Base-by-base conservation (phyloP, 2,329 filamentous ascomycete genomes). In the Aureobasidium sp. region DNA sequence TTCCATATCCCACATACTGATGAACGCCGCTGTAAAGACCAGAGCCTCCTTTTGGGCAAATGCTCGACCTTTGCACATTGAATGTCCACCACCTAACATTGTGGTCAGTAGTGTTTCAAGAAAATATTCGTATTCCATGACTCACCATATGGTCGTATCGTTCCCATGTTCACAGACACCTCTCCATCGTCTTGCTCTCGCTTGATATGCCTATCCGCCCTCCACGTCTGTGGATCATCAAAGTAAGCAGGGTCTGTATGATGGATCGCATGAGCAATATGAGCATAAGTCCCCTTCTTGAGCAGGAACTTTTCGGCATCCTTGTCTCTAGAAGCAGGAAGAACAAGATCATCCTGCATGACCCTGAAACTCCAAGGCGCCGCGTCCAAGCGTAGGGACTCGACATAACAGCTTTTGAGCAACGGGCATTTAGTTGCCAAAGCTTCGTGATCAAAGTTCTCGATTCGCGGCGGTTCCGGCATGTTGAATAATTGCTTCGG, bases 1-100 rank as follows among this genome's bases (percentile, higher is more conserved):
- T 60, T 80, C 73, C 62, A 86, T 78, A 47, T 85, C 80, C 82
- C 83, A 86, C 67, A 83, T 75, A 6, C 77, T 73, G 22, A 85
- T 68, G 25, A 86, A 76, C 1, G 78, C 77, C 17, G 82, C 82
- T 1, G 78, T 76, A 48, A 83, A 79, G 27, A 78, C 71, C 47
- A 85, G 66, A 20, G 79, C 76, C 67, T 81, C 76, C 52, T 77
- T 74, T 67, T 83, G 77, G 2, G 79, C 80, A 64, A 83, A 81
- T 1, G 72, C 71, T 14, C 78, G 74, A 3, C 79, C 80, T 68
- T 82, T 81, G 64, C 79, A 82, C 66, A 80, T 79, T 61, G 67
- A 72, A 20, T 63, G 53, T 12, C 79, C 82, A 9, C 76, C 78
- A n/a, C 79, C 79, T 73, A 62, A 41, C 15, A n/a, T 11, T 37